These are phyloP conservation scores for Fusarium pseudograminearum DNA, from an alignment of 2,329 filamentous ascomycete species.

Conservation along the genomic window DNA sequence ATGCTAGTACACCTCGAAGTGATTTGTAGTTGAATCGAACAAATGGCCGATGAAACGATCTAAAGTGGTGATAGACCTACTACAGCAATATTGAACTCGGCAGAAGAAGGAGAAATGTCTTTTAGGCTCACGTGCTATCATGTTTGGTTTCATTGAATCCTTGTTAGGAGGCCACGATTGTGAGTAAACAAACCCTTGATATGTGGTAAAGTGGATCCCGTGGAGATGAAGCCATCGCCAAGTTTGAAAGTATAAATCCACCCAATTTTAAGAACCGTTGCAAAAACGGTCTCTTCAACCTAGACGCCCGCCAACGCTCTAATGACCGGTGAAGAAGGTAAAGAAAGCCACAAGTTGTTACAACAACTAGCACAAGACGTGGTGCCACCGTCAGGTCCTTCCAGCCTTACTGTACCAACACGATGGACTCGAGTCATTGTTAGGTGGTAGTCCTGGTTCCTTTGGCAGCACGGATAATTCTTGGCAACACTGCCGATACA, in stretches of 20 bases:
- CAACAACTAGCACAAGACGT: neutral
- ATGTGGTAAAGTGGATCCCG: neutral
- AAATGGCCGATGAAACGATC: neutral
- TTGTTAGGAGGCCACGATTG: neutral
- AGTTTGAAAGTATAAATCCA: slow-evolving; percentile 21
- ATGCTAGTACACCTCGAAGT: neutral
- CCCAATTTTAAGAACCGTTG: neutral
- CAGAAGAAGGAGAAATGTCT: neutral
- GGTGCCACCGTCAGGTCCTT: neutral
- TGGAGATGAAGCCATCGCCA: slow-evolving; percentile 26
- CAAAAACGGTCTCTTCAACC: slow-evolving; percentile 4
- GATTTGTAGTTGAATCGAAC: neutral
- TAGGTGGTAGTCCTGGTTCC: neutral
- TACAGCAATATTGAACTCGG: too few species aligned
- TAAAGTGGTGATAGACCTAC: neutral
- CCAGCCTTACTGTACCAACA: neutral
- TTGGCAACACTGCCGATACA: slow-evolving; percentile 19
- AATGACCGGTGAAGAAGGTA: neutral
- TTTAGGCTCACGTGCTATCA: neutral
- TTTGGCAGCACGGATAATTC: slow-evolving; percentile 1
- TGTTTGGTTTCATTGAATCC: neutral
- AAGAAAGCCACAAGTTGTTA: neutral
- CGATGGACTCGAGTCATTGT: slow-evolving; percentile 10
- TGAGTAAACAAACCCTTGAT: neutral
- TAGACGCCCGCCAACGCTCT: neutral